A percentile compares a stretch with the other conserved stretches of the same genome.
Evolutionary conservation across 1,139 yeast species (phyloP).

Genomic region (Geotrichum histeridarum): DNA sequence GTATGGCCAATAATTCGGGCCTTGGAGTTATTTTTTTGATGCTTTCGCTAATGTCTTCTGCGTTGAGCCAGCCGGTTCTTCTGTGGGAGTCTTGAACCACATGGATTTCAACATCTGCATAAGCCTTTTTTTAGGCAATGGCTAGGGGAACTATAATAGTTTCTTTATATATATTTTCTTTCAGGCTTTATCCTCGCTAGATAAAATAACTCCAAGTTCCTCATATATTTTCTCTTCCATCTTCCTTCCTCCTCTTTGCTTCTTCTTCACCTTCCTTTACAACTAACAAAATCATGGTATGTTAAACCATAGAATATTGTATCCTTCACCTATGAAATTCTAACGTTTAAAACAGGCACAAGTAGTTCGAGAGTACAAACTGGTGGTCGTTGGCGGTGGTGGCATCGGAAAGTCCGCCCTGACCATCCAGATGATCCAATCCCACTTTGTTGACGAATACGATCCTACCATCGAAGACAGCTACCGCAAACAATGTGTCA

Average conservation of each 20-base stretch:
- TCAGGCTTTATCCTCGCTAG: too few relatives aligned
- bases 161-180: too few relatives aligned
- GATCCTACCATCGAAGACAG: constrained; percentile 98
- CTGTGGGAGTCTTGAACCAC: too few relatives aligned
- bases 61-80: too few relatives aligned
- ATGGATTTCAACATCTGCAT: too few relatives aligned
- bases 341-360: not conserved
- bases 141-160: too few relatives aligned
- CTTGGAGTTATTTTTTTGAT: too few relatives aligned
- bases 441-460: constrained; percentile 57
- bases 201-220: too few relatives aligned
- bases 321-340: not conserved
- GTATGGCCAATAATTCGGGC: too few relatives aligned
- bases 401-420: constrained; percentile 95
- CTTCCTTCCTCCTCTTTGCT: not conserved
- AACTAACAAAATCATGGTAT: not conserved
- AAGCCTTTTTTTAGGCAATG: too few relatives aligned
- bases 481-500: constrained; percentile 48
- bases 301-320: not conserved
- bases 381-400: constrained; percentile 95
- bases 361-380: constrained; percentile 48
- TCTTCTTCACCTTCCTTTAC: not conserved
- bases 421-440: constrained; percentile 59
- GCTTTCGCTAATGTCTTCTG: too few relatives aligned
- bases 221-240: not conserved